phyloP scores from a whole-genome alignment of 2,329 filamentous ascomycete species.

The Ophiocordyceps polyrhachis-furcata region DNA sequence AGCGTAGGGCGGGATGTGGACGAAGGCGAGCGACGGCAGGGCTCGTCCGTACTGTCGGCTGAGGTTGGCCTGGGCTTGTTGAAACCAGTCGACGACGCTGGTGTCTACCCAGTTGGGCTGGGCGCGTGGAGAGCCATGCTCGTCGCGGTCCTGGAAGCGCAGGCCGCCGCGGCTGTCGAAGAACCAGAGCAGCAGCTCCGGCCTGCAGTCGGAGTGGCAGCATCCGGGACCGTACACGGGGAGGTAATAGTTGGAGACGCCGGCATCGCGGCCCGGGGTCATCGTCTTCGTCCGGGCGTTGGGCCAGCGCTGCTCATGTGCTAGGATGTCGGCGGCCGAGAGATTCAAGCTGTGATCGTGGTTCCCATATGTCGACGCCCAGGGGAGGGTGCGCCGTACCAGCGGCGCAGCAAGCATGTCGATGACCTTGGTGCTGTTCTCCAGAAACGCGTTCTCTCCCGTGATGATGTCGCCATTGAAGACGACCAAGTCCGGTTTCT shows the following conservation, averaged over 20 bases:
- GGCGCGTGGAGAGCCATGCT: slow-evolving; percentile 11
- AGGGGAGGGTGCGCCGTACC: slow-evolving; percentile 32
- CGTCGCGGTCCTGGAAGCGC: slow-evolving; percentile 21
- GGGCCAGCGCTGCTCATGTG: slow-evolving; percentile 19
- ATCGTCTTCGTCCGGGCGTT: slow-evolving; percentile 22
- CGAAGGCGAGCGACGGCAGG: slow-evolving; percentile 28
- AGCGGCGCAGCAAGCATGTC: slow-evolving; percentile 41
- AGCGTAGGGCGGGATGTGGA: slow-evolving; percentile 27
- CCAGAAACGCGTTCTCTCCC: slow-evolving; percentile 38
- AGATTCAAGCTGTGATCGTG: slow-evolving; percentile 46
- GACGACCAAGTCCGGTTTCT: slow-evolving; percentile 41
- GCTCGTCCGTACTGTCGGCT: slow-evolving; percentile 10
- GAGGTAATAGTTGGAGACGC: slow-evolving; percentile 28
- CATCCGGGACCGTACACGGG: slow-evolving; percentile 22
- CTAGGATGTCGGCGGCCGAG: slow-evolving; percentile 23
- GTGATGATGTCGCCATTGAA: slow-evolving; percentile 57
- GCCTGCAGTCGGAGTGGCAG: slow-evolving; percentile 12
- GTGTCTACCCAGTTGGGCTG: slow-evolving; percentile 26
- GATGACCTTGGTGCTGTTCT: slow-evolving; percentile 37
- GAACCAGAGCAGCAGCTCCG: slow-evolving; percentile 45
- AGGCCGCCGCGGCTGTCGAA: slow-evolving; percentile 47
- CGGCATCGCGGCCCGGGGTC: slow-evolving; percentile 16
- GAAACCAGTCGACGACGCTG: slow-evolving; percentile 26
- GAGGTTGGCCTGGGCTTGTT: slow-evolving; percentile 13
- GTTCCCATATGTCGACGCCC: slow-evolving; percentile 54